Percentiles rank a stretch among this genome's conserved stretches.
Conservation (phyloP, 331 rosid genomes). For the Prunus yedoensis region DNA sequence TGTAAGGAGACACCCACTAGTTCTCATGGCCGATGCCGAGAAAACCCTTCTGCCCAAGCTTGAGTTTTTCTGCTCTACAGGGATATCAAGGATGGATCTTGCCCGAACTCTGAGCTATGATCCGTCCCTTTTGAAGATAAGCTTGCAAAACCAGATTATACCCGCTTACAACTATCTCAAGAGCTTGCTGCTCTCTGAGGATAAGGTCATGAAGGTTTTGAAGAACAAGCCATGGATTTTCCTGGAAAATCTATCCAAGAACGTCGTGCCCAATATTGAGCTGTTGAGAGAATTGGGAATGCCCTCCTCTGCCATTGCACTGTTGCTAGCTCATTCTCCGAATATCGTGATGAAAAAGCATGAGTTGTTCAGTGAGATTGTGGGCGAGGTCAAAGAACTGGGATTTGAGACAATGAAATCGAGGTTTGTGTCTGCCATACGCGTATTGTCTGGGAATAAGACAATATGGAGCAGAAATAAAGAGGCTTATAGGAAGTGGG, state of each 20-base stretch:
- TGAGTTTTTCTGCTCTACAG: constrained; percentile 22
- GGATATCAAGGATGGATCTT: constrained; percentile 9
- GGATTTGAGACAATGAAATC: constrained; percentile 1
- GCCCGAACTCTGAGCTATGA: constrained; percentile 5
- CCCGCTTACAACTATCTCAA: constrained; percentile 15
- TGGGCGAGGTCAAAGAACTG: constrained; percentile 14
- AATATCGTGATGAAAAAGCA: not conserved
- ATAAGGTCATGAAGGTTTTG: not conserved
- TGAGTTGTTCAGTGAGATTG: not conserved
- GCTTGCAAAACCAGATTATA: constrained; percentile 11
- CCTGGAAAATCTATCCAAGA: not conserved
- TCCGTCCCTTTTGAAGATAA: constrained; percentile 3
- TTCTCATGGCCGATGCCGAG: constrained; percentile 6
- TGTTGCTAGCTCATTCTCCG: not conserved
- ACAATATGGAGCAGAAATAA: not conserved
- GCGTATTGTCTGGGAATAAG: not conserved
- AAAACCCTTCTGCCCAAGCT: constrained; percentile 28
- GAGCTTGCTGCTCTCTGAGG: not conserved
- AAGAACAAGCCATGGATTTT: not conserved
- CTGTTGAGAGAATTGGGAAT: constrained; percentile 7
- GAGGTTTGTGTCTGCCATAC: not conserved
- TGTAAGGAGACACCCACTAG: not conserved
- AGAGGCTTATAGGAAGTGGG: constrained; percentile 17
- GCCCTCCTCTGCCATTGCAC: not conserved
- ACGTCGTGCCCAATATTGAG: not conserved